phyloP scores from a whole-genome alignment of 2,329 filamentous ascomycete species.

The Ceratocystis destructans region DNA sequence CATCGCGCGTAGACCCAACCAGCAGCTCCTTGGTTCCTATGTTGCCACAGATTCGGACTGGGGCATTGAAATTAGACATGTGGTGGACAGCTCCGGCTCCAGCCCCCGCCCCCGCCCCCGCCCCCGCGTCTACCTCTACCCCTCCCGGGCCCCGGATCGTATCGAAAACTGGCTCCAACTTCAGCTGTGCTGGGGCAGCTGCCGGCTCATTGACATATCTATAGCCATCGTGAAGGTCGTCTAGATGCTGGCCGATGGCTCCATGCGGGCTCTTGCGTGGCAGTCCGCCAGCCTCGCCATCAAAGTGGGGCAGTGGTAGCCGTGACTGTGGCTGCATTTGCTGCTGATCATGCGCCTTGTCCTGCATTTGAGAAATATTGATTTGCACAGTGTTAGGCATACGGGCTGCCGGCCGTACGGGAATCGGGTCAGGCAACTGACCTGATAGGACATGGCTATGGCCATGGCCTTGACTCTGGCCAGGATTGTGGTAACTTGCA shows the following conservation, averaged over 20 bases:
- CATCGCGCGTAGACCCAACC: background rate
- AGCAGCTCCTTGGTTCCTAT: background rate
- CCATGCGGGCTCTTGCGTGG: background rate
- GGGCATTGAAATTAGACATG: too few species aligned
- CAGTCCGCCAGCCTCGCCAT: background rate
- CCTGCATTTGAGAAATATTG: too few species aligned
- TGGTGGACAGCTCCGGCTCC: background rate
- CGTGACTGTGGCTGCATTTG: background rate
- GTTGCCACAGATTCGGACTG: too few species aligned
- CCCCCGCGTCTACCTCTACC: background rate
- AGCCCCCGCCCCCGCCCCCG: background rate
- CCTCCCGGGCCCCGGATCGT: background rate
- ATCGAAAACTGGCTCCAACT: background rate
- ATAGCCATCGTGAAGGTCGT: background rate
- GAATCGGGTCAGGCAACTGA: too few species aligned
- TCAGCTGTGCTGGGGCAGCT: background rate
- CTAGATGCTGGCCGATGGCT: conserved; percentile 7
- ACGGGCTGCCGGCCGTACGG: too few species aligned
- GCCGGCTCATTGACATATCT: background rate
- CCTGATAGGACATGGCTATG: too few species aligned
- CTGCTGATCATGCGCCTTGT: too few species aligned
- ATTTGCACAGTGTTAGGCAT: too few species aligned
- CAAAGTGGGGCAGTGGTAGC: background rate
- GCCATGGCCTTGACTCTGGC: too few species aligned
- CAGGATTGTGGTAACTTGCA: too few species aligned